Evolutionary conservation across 768 basidiomycete species (phyloP).

Genomic region (Rubroboletus satanas): DNA sequence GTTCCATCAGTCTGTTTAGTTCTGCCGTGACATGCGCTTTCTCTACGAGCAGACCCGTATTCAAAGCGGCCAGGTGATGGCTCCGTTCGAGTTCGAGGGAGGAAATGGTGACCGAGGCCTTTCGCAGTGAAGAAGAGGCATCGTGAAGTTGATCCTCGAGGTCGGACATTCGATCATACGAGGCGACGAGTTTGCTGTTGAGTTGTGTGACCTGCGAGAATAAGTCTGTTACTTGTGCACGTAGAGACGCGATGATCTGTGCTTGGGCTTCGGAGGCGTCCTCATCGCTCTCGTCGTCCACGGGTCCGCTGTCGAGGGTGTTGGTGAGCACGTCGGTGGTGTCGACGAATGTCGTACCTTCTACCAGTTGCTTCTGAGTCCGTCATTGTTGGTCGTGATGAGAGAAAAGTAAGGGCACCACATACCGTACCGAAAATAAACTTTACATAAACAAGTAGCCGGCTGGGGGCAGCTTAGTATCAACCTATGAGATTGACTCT

Average conservation of each 20-base stretch:
- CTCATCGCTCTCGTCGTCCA: constrained; percentile 24
- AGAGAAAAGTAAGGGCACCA: neutral
- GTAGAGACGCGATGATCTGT: constrained; percentile 76
- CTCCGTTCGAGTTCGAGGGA: constrained; percentile 82
- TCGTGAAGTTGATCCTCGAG: constrained; percentile 87
- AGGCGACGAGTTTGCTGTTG: constrained; percentile 88
- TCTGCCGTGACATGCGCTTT: constrained; percentile 86
- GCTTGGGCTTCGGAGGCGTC: constrained; percentile 65
- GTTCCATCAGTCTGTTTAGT: constrained; percentile 90
- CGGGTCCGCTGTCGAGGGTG: neutral
- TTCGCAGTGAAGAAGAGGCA: constrained; percentile 52
- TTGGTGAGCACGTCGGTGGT: constrained; percentile 4
- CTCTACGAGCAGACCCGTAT: constrained; percentile 90
- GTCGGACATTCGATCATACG: constrained; percentile 88
- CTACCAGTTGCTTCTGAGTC: constrained; percentile 3
- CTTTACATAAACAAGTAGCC: constrained; percentile 1
- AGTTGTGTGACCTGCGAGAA: constrained; percentile 87
- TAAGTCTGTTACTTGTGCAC: constrained; percentile 78
- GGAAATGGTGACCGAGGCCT: constrained; percentile 62
- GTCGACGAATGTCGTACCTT: constrained; percentile 13
- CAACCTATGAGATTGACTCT: neutral
- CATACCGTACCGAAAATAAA: constrained; percentile 5
- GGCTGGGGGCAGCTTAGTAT: neutral
- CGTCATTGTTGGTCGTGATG: constrained; percentile 10
- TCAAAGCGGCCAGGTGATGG: constrained; percentile 84